Evolutionary conservation across 192 early-diverging fungal species (phyloP), one percentile per base, ranked within the genome.

Genomic region (Martensiomyces pterosporus): DNA sequence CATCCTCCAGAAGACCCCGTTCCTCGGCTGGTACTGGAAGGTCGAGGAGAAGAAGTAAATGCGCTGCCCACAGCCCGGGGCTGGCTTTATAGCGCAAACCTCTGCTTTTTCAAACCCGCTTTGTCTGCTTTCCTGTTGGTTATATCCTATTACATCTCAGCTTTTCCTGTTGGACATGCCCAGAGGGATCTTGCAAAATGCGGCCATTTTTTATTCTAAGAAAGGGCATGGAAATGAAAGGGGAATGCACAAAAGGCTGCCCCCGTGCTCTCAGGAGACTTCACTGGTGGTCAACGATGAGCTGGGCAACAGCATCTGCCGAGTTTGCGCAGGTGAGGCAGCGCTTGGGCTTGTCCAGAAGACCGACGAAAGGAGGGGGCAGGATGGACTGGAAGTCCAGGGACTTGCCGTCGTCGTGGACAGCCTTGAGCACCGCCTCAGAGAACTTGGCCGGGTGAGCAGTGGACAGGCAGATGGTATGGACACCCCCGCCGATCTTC

Each of bases 371-470:
- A 52, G 85, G 78, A 14, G 72, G 72, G 10, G 87, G 87, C 41
- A 82, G 67, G 21, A 90, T 82, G 23, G 71, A 50, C 29, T 63
- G 49, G 60, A 82, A 82, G 24, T 77, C 60, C 27, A 90, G 78
- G 14, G 69, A 58, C 12, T 37, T 21, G 21, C 55, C 60, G 24
- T 45, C 27, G 13, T 69, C 64, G 57, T 79, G 78, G 43, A 88
- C 62, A 32, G 93, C 88, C 50, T 69, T 63, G 47, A 86, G 80
- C 19, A 98, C 94, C 4, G 93, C 89, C 33, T 90, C 90, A 4
- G 92, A 85, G 73, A 98, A 98, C 62, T 98, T 98, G 26, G 92
- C 95, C 24, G 93, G 95, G 41, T 91, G 90, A 5, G 95, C 95
- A 0, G 95, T 98, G 16, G 93, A 82, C 37, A 98, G 69, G 35